A percentile compares a stretch with the other conserved stretches of the same genome.
Conservation (phyloP, 345 rosid species). For the Bruguiera gymnorhiza region DNA sequence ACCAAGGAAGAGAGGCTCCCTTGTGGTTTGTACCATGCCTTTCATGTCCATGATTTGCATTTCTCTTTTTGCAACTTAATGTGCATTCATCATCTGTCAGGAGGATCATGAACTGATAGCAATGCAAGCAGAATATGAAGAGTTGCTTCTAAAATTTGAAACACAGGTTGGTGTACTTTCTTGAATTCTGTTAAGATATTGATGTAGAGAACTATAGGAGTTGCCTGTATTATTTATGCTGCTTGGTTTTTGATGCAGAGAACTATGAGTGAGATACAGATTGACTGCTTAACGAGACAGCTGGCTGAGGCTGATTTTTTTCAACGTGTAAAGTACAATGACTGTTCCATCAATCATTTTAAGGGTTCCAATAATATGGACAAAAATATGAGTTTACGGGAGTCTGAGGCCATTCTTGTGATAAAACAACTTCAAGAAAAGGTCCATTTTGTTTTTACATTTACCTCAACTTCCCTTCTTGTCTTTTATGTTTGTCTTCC, state of each 20-base stretch:
- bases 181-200: slow-evolving; percentile 5
- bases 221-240: background rate
- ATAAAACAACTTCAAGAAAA: slow-evolving; percentile 88
- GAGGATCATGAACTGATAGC: slow-evolving; percentile 44
- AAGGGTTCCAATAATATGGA: slow-evolving; percentile 30
- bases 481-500: background rate
- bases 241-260: slow-evolving; percentile 36
- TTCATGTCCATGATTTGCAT: slow-evolving; percentile 16
- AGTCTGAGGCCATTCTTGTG: slow-evolving; percentile 61
- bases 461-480: background rate
- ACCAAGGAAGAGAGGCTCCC: slow-evolving; percentile 46
- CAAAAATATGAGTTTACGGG: slow-evolving; percentile 39
- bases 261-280: slow-evolving; percentile 54
- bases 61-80: slow-evolving; percentile 24
- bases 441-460: slow-evolving; percentile 39
- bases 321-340: slow-evolving; percentile 23
- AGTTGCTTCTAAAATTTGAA: slow-evolving; percentile 59
- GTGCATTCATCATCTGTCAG: slow-evolving; percentile 37
- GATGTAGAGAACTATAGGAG: no score
- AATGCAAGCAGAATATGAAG: slow-evolving; percentile 60
- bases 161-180: slow-evolving; percentile 47
- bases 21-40: slow-evolving; percentile 50
- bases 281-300: slow-evolving; percentile 58
- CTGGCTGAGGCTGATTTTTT: slow-evolving; percentile 37
- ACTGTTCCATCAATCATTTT: slow-evolving; percentile 18